Evolutionary conservation across 192 early-diverging fungal genomes (phyloP).

Genomic region (Coemansia sp.): DNA sequence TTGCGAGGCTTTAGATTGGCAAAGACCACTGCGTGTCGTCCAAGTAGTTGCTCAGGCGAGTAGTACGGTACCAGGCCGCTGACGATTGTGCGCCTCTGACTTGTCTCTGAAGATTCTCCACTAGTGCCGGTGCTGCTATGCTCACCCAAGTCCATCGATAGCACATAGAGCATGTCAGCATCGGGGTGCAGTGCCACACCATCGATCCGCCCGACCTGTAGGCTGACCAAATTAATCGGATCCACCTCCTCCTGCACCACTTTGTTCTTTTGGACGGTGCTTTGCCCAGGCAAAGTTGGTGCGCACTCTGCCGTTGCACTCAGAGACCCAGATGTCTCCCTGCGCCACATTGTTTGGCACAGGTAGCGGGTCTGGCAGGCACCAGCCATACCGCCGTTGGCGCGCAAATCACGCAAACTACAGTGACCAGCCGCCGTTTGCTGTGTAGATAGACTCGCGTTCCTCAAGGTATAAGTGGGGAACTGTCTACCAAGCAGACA

Average conservation of each 20-base stretch:
- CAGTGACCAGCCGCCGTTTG: not conserved
- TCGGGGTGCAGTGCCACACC: slow-evolving; percentile 16
- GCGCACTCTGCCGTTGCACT: not conserved
- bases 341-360: not conserved
- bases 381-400: not conserved
- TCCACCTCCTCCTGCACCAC: not conserved
- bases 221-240: slow-evolving; percentile 20
- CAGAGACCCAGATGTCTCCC: not conserved
- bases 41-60: slow-evolving; percentile 18
- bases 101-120: not conserved
- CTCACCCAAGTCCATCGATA: slow-evolving; percentile 32
- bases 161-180: slow-evolving; percentile 31
- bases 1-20: slow-evolving; percentile 42
- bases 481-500: not conserved
- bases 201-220: slow-evolving; percentile 25
- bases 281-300: not conserved
- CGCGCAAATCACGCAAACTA: not conserved
- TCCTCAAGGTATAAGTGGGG: not conserved
- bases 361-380: not conserved
- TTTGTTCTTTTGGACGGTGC: too few species aligned
- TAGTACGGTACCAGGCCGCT: slow-evolving; percentile 36
- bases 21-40: slow-evolving; percentile 25
- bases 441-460: not conserved
- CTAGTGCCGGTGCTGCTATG: not conserved
- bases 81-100: slow-evolving; percentile 25